Conservation (phyloP, 768 basidiomycete genomes). For the Dioszegia crocea region DNA sequence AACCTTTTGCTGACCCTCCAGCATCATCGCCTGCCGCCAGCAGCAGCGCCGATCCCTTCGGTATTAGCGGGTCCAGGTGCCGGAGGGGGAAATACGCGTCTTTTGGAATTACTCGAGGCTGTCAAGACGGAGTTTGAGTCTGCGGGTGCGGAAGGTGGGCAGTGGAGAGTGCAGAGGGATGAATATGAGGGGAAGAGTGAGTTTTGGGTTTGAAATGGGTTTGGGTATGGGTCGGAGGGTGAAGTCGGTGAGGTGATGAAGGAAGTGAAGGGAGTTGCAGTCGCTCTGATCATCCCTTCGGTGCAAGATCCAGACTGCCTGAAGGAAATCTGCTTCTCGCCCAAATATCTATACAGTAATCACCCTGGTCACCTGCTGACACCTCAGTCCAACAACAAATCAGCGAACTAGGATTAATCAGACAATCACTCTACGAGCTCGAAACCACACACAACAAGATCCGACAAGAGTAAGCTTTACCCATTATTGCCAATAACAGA, state of each 20-base stretch:
- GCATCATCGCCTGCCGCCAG: slow-evolving; percentile 27
- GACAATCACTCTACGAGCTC: slow-evolving; percentile 84
- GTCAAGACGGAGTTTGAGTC: slow-evolving; percentile 81
- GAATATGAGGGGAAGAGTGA: slow-evolving; percentile 85
- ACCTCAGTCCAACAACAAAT: slow-evolving; percentile 60
- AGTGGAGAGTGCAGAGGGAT: slow-evolving; percentile 71
- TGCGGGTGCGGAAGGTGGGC: slow-evolving; percentile 63
- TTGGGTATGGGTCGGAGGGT: not conserved
- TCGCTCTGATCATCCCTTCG: too few species aligned
- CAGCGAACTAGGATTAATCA: slow-evolving; percentile 82
- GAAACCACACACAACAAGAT: slow-evolving; percentile 83
- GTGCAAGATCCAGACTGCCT: too few species aligned
- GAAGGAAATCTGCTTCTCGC: too few species aligned
- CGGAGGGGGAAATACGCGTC: slow-evolving; percentile 44
- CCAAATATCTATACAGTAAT: too few species aligned
- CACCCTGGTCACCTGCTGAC: not conserved
- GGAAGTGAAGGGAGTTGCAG: too few species aligned
- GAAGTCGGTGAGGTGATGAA: not conserved
- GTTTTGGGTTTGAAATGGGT: slow-evolving; percentile 28
- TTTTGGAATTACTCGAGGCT: slow-evolving; percentile 74
- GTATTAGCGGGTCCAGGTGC: slow-evolving; percentile 6
- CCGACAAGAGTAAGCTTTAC: slow-evolving; percentile 58
- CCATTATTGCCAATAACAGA: not conserved
- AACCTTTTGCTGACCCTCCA: not conserved
- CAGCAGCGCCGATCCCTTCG: slow-evolving; percentile 13